Conservation (phyloP, 495 filamentous ascomycete genomes). For the Penicillium turbatum region DNA sequence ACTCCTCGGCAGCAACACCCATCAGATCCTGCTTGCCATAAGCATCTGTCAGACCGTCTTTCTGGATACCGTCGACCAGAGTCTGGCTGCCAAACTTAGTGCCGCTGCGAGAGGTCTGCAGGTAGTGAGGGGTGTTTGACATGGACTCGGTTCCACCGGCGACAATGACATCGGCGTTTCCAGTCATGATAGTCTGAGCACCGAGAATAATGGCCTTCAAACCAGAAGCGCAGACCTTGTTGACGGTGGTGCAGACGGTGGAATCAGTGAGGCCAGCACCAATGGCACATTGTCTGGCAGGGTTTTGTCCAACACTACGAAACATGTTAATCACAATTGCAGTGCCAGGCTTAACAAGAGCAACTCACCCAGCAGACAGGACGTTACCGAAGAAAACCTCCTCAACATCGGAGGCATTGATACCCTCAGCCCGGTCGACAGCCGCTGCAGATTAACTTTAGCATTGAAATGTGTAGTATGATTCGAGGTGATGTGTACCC, state of each 20-base stretch:
- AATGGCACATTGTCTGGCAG: conserved; percentile 89
- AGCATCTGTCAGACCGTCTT: conserved; percentile 88
- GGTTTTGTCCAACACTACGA: conserved; percentile 87
- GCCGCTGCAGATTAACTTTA: conserved; percentile 55
- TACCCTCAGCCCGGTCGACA: conserved; percentile 74
- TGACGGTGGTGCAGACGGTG: conserved; percentile 86
- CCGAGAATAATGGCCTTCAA: conserved; percentile 93
- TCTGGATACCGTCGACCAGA: conserved; percentile 83
- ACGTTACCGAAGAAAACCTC: conserved; percentile 99
- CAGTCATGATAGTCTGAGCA: conserved; percentile 93
- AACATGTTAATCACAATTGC: conserved; percentile 8
- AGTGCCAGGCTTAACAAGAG: background rate
- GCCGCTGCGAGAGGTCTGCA: conserved; percentile 74
- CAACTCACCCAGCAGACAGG: conserved; percentile 80
- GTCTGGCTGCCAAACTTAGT: conserved; percentile 85
- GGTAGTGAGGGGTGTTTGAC: conserved; percentile 97
- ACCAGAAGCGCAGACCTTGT: conserved; percentile 96
- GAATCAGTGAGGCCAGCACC: conserved; percentile 73
- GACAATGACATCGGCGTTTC: conserved; percentile 83
- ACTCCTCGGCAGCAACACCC: conserved; percentile 90
- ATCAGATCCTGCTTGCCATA: conserved; percentile 89
- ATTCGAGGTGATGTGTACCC: conserved; percentile 43
- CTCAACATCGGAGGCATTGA: conserved; percentile 82
- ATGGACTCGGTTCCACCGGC: conserved; percentile 96
- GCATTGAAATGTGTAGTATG: conserved; percentile 2